Conservation (phyloP, 192 early-diverging fungal genomes). For the Coemansia biformis region DNA sequence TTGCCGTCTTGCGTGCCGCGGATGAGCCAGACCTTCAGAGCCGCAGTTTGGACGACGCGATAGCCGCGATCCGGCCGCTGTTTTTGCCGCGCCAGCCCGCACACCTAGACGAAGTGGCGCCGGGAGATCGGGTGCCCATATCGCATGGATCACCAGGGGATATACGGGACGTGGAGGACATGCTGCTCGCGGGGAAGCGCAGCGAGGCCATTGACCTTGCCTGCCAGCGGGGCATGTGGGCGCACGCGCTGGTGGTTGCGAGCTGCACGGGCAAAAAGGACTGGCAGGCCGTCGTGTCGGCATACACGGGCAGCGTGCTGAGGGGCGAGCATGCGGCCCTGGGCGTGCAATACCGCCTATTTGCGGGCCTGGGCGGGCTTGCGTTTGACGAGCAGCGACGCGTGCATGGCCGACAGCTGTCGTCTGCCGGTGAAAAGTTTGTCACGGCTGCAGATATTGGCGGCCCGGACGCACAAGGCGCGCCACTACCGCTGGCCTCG, state of each 20-base stretch:
- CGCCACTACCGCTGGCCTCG: too few relatives aligned
- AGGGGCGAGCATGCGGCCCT: conserved; percentile 44
- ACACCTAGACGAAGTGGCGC: neutral
- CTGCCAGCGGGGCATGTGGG: conserved; percentile 62
- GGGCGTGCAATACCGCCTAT: conserved; percentile 63
- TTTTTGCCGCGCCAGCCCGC: conserved; percentile 16
- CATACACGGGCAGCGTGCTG: conserved; percentile 59
- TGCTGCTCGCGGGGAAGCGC: conserved; percentile 44
- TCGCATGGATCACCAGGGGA: conserved; percentile 16
- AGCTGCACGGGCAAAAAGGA: conserved; percentile 78
- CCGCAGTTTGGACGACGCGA: conserved; percentile 3
- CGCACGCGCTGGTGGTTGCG: conserved; percentile 84
- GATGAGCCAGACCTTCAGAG: conserved; percentile 14
- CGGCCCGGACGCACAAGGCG: neutral
- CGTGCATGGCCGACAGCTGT: conserved; percentile 1
- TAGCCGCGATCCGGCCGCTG: conserved; percentile 57
- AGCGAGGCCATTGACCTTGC: conserved; percentile 45
- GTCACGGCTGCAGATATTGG: conserved; percentile 29
- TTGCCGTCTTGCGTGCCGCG: conserved; percentile 20
- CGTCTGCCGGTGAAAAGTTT: conserved; percentile 8
- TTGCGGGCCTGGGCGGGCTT: conserved; percentile 56
- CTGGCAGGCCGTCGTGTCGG: conserved; percentile 72
- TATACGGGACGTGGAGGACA: conserved; percentile 25
- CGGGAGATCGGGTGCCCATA: conserved; percentile 13
- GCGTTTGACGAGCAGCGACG: conserved; percentile 42